Evolutionary conservation across 2,329 filamentous ascomycete species (phyloP).

Genomic region (Talaromyces atroroseus): DNA sequence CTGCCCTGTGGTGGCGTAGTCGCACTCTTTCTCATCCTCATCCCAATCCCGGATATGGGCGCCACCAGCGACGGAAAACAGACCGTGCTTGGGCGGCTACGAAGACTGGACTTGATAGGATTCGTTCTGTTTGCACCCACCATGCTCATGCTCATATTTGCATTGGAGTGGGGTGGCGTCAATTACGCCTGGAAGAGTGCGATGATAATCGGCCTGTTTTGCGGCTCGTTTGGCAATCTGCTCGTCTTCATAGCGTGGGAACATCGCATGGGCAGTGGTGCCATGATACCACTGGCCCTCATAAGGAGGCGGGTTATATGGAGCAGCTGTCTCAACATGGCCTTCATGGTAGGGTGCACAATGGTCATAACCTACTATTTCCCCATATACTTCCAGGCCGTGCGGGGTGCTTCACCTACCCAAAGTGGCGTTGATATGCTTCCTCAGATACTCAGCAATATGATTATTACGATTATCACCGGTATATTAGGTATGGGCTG

Average conservation of each 20-base stretch:
- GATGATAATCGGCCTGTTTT: constrained; percentile 43
- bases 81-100: neutral
- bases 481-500: constrained; percentile 25
- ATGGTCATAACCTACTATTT: constrained; percentile 36
- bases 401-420: constrained; percentile 28
- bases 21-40: constrained; percentile 6
- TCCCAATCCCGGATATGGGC: constrained; percentile 14
- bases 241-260: constrained; percentile 36
- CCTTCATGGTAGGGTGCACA: constrained; percentile 26
- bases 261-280: constrained; percentile 35
- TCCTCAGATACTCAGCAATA: constrained; percentile 34
- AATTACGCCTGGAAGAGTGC: constrained; percentile 34
- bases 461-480: constrained; percentile 27
- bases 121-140: constrained; percentile 33
- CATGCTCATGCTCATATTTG: constrained; percentile 40
- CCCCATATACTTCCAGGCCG: constrained; percentile 47
- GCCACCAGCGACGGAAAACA: neutral
- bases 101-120: constrained; percentile 40
- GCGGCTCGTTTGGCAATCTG: constrained; percentile 36
- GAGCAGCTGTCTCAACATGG: constrained; percentile 27
- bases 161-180: constrained; percentile 42
- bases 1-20: neutral
- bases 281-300: constrained; percentile 37
- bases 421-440: constrained; percentile 36
- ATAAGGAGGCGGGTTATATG: constrained; percentile 34